These are phyloP conservation scores for Mortierella claussenii DNA, from an alignment of 192 early-diverging fungal species.

Conservation along the genomic window DNA sequence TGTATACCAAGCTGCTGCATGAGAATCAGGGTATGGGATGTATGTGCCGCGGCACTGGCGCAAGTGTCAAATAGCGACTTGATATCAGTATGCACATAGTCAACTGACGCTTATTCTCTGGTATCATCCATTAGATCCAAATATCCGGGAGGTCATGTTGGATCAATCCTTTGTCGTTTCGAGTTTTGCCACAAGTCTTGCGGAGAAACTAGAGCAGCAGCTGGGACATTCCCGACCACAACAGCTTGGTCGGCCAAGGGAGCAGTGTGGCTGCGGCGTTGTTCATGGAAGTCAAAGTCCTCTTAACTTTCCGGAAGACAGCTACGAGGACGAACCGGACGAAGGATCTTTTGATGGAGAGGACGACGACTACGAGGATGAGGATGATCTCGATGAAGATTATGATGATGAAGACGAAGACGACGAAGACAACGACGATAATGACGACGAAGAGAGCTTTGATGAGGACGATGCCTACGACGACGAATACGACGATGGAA, in stretches of 20 bases:
- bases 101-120: no score
- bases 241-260: not conserved
- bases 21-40: constrained; percentile 38
- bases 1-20: constrained; percentile 26
- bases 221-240: constrained; percentile 3
- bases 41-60: no score
- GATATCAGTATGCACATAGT: not conserved
- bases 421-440: constrained; percentile 21
- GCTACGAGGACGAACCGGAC: constrained; percentile 30
- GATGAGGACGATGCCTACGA: constrained; percentile 18
- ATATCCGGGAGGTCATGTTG: constrained; percentile 19
- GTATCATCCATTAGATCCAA: constrained; percentile 36
- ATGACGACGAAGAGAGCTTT: constrained; percentile 8
- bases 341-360: constrained; percentile 25
- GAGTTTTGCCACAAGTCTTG: constrained; percentile 21
- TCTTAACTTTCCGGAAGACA: constrained; percentile 21
- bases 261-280: constrained; percentile 21
- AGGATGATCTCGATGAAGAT: constrained; percentile 22
- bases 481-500: constrained; percentile 15
- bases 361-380: constrained; percentile 24
- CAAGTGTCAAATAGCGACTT: no score
- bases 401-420: constrained; percentile 24
- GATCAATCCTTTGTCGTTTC: constrained; percentile 35
- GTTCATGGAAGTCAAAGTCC: constrained; percentile 6
- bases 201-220: constrained; percentile 19